Evolutionary conservation across 805 yeast genomes (phyloP).

Genomic region (Suhomyces canberraensis): DNA sequence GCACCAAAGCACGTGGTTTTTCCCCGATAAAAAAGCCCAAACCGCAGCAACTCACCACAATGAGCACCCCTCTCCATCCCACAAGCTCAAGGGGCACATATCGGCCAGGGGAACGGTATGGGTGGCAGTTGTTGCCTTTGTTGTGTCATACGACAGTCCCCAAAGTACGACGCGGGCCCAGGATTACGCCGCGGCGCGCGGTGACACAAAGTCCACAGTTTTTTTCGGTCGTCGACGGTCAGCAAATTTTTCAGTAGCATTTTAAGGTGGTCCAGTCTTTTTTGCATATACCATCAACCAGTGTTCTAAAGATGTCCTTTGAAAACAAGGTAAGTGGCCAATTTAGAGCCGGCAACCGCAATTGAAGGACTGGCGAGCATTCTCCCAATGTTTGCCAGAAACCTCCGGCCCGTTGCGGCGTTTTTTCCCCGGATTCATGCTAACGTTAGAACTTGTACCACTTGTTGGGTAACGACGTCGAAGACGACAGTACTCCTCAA

Average conservation of each 20-base stretch:
- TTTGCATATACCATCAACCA: conserved; percentile 1
- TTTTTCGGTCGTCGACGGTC: conserved; percentile 8
- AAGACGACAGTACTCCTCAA: conserved; percentile 62
- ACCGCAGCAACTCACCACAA: no score
- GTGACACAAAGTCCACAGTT: conserved; percentile 8
- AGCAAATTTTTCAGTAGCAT: conserved; percentile 11
- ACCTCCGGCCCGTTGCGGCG: not conserved
- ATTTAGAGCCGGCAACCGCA: no score
- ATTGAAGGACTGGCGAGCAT: no score
- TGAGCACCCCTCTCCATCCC: no score
- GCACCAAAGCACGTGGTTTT: no score
- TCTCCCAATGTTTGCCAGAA: no score
- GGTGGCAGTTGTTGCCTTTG: no score
- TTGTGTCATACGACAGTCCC: no score
- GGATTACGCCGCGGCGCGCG: conserved; percentile 1
- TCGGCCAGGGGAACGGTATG: no score
- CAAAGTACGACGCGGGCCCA: no score
- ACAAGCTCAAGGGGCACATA: no score
- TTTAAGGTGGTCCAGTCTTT: conserved; percentile 1
- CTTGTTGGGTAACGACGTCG: conserved; percentile 86
- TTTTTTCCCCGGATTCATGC: conserved; percentile 2
- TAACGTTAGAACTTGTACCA: conserved; percentile 66
- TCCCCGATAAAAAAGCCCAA: no score
- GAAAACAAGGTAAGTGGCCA: conserved; percentile 44
- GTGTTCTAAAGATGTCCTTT: conserved; percentile 35